Evolutionary conservation across 2,329 filamentous ascomycete species (phyloP), one percentile per base, ranked within the genome.

Genomic region (Exophiala alcalophila): DNA sequence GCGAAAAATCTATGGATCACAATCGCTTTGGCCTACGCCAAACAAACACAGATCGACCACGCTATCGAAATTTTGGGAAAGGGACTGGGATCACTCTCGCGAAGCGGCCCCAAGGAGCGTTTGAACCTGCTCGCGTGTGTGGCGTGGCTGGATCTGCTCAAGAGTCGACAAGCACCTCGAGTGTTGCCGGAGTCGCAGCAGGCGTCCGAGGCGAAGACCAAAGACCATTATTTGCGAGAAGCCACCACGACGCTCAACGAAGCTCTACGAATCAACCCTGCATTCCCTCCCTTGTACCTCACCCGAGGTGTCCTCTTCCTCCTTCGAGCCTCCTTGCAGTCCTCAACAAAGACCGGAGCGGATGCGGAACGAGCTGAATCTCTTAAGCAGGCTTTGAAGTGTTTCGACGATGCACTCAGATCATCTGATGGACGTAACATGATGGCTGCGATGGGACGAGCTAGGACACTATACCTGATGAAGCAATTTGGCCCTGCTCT

Each of bases 1-100:
- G 84, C 87, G 25, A 89, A 91, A 59, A 87, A 83, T 38, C 94
- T 94, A 57, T 98, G 94, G 94, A 91, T 98, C 74, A 91, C 88
- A n/a, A 92, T 97, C 54, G 86, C 94, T 28, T 76, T 97, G 46
- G 91, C 91, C 33, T 98, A 98, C 61, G 91, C 92, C 27, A 98
- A 97, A 70, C 88, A 95, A 69, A 83, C 84, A 61, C 94, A 94
- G 69, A 80, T 92, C 50, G 90, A 96, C 61, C 86, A 92, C 68
- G 81, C 80, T 37, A 77, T 84, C 48, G 80, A 83, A 50, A 80
- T 84, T 40, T 65, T 84, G 55, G 80, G 82, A 35, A 84, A 86
- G 58, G 88, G 86, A 34, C 73, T 87, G 56, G 76, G 77, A 48
- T 86, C 85, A 56, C 80, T 88, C 58, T 76, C 74, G 42, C 81